Evolutionary conservation across 2,329 filamentous ascomycete species (phyloP), one percentile per base, ranked within the genome.

Genomic region (Emergomyces orientalis): DNA sequence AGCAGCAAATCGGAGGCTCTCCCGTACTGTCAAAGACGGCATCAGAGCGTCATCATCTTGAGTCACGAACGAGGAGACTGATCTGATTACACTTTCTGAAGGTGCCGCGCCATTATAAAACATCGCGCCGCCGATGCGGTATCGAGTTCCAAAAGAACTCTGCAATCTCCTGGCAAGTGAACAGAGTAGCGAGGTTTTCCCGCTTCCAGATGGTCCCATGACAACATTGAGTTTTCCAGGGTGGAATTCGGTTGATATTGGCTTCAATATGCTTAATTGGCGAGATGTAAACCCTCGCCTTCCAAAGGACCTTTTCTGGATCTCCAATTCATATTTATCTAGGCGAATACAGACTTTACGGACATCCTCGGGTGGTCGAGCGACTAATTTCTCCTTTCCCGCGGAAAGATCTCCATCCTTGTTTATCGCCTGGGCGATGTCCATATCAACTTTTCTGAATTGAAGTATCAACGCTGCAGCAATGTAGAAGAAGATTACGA

Each of bases 131-230:
- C 78, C 79, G 2, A 83, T 77, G 4, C 76, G 78, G 69, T 91
- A 91, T 62, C 80, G 81, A 0, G 86, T 89, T 1, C 81, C 79
- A 2, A 85, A 67, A 1, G 83, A 85, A 63, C 84, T 84, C 32
- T 84, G 83, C 4, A 91, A 75, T 19, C 89, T 80, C 2, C 85
- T 77, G 0, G 89, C 87, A 82, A 92, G 88, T 1, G 86, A 81
- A 69, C 90, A 91, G 13, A 91, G 78, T 0, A 91, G 77, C 0
- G 87, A 88, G 0, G 88, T 91, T 72, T 92, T 92, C 0, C 89
- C 89, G 55, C 85, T 88, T 0, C 89, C 89, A 0, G 88, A 90
- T 0, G 89, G 89, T 0, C 89, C 89, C 88, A 91, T 91, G 66
- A 92, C 89, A 30, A 91, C 82, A 65, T 91, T 91, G 17, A 92